Conservation (phyloP, 495 filamentous ascomycete genomes). For the Amorphotheca resinae region DNA sequence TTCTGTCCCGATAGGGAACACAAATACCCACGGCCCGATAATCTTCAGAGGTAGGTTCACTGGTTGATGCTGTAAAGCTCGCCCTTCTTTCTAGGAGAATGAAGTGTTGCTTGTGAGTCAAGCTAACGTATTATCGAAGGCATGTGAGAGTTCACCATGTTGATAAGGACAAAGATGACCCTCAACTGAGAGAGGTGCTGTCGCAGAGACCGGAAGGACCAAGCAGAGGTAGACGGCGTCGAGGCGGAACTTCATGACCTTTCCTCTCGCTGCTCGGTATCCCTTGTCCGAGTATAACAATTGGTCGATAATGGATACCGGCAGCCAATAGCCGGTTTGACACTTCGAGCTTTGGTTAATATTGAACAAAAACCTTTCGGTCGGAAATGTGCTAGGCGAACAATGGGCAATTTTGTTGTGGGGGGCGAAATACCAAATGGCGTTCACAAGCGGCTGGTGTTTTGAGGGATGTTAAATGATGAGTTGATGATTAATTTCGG, state of each 20-base stretch:
- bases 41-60: slow-evolving; percentile 70
- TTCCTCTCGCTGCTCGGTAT: background rate
- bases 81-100: too few species aligned
- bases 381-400: too few species aligned
- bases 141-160: slow-evolving; percentile 59
- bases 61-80: background rate
- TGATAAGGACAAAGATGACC: slow-evolving; percentile 55
- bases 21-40: slow-evolving; percentile 92
- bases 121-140: slow-evolving; percentile 40
- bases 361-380: background rate
- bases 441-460: background rate
- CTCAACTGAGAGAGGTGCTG: slow-evolving; percentile 48
- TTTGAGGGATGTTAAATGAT: too few species aligned
- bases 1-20: slow-evolving; percentile 95
- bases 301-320: too few species aligned
- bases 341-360: background rate
- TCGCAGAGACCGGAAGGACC: slow-evolving; percentile 70
- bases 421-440: too few species aligned
- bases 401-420: too few species aligned
- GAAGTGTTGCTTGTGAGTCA: slow-evolving; percentile 88
- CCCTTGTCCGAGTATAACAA: too few species aligned
- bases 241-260: slow-evolving; percentile 28
- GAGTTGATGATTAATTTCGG: slow-evolving; percentile 1
- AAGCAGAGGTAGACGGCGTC: slow-evolving; percentile 66
- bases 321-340: too few species aligned